These are phyloP conservation scores for Calcarisporium arbuscula DNA, from an alignment of 2,329 filamentous ascomycete species.

Conservation along the genomic window DNA sequence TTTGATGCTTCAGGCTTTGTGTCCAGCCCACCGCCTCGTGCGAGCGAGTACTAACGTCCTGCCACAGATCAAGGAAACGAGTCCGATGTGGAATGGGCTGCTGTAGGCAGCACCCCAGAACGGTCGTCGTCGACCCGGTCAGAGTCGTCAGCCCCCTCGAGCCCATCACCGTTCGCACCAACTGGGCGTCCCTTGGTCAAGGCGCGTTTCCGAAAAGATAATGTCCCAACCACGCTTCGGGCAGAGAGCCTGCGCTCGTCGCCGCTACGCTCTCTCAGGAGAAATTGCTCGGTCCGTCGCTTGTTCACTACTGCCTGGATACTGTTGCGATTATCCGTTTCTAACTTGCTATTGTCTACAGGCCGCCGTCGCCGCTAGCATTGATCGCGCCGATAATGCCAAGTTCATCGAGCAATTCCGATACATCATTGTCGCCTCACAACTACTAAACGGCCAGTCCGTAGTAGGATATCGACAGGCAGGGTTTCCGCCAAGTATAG, in stretches of 20 bases:
- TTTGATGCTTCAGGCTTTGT: too few relatives aligned
- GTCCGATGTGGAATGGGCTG: slow-evolving; percentile 40
- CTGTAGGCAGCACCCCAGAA: slow-evolving; percentile 29
- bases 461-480: slow-evolving; percentile 31
- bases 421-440: slow-evolving; percentile 87
- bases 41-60: too few relatives aligned
- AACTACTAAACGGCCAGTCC: slow-evolving; percentile 69
- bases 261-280: slow-evolving; percentile 38
- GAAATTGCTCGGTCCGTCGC: slow-evolving; percentile 44
- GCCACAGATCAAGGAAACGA: slow-evolving; percentile 41
- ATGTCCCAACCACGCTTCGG: slow-evolving; percentile 36
- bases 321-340: neutral
- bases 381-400: slow-evolving; percentile 72
- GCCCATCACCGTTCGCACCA: slow-evolving; percentile 48
- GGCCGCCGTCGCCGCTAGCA: slow-evolving; percentile 63
- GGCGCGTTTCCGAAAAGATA: slow-evolving; percentile 44
- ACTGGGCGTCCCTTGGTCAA: slow-evolving; percentile 48
- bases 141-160: slow-evolving; percentile 38
- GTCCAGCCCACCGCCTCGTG: slow-evolving; percentile 1
- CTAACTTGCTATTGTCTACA: slow-evolving; percentile 22
- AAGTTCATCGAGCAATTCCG: slow-evolving; percentile 89
- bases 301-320: neutral
- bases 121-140: slow-evolving; percentile 20
- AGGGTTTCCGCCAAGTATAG: slow-evolving; percentile 7
- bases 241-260: slow-evolving; percentile 31